Conservation (phyloP, 768 basidiomycete genomes). For the Exsudoporus frostii region DNA sequence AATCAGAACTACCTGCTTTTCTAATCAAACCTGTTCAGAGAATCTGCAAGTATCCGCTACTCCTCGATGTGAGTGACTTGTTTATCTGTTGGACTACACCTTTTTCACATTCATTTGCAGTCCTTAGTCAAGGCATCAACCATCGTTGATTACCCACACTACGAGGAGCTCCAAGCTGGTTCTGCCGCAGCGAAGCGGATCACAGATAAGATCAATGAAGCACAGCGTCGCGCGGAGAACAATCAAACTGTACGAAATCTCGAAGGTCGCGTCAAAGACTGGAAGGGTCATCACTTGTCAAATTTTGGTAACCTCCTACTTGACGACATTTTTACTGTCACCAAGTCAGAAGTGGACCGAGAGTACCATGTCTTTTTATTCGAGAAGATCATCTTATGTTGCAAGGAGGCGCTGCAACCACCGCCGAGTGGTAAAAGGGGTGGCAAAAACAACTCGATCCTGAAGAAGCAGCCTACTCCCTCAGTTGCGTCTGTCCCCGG, state of each 20-base stretch:
- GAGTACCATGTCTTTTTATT: constrained; percentile 99
- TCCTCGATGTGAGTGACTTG: constrained; percentile 70
- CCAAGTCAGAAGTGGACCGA: constrained; percentile 92
- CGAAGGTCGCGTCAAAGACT: constrained; percentile 86
- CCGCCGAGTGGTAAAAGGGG: constrained; percentile 62
- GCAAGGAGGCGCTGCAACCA: constrained; percentile 79
- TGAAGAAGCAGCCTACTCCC: constrained; percentile 73
- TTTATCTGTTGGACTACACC: constrained; percentile 9
- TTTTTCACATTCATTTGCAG: constrained; percentile 35
- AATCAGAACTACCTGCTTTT: constrained; percentile 91
- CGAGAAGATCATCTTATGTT: constrained; percentile 98
- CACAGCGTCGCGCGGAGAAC: constrained; percentile 89
- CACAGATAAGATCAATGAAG: constrained; percentile 94
- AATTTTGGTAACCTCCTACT: constrained; percentile 93
- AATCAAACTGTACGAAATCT: constrained; percentile 86
- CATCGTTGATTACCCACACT: constrained; percentile 59
- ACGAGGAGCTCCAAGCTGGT: constrained; percentile 80
- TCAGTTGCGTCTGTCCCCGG: constrained; percentile 46
- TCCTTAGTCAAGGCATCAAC: constrained; percentile 73
- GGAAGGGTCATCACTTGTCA: constrained; percentile 96
- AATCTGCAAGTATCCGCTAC: constrained; percentile 96
- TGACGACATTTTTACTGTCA: constrained; percentile 94
- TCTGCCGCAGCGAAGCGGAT: constrained; percentile 87
- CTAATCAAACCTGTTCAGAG: constrained; percentile 98
- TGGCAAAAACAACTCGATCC: constrained; percentile 81